Base-by-base conservation (phyloP, 441 rosid species). In the Pelargonium myrrhifolium region DNA sequence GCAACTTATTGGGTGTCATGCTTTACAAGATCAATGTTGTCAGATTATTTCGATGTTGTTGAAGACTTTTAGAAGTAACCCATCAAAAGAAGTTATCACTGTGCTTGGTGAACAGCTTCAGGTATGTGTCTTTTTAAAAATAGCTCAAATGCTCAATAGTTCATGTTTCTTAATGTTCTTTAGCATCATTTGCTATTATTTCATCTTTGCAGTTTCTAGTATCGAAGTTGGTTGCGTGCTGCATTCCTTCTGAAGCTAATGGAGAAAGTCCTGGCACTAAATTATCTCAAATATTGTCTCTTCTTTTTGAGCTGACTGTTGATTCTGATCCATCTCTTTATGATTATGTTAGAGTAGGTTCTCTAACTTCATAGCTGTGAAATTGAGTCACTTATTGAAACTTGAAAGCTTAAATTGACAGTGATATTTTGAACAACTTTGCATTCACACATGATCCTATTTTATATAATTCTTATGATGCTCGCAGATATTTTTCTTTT, bases 81-180 rank as follows among this genome's bases (percentile, higher is more conserved):
- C 85, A 49, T 83, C 98, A 59, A 79, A 80, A 72, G 97, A 85
- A 78, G 77, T 77, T 81, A 75, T 80, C 43, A 72, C 69, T 81
- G 95, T 90, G 74, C 87, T 92, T 42, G 98, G 99, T 61, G 96
- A 92, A 78, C 98, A 90, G 71, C 94, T 95, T 74, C 99, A 92
- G 95, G 98, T 92, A 74, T 65, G 24, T 47, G 2, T 76, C 66
- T 72, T 45, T 72, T 75, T 72, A 67, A 53, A 58, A 59, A 47
- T 42, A 31, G 11, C 31, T 22, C 26, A 22, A 22, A 22, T 22
- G 26, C 26, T 39, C 65, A 14, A 22, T 55, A 47, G 14, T 58
- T 58, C 31, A 58, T 21, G 28, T 9, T 21, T 68, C 49, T 31
- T 55, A 71, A 15, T 59, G 9, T 69, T 67, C 49, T 35, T 31